These are phyloP conservation scores for Paecilomyces niveus DNA, from an alignment of 2,329 filamentous ascomycete genomes.

Conservation along the genomic window DNA sequence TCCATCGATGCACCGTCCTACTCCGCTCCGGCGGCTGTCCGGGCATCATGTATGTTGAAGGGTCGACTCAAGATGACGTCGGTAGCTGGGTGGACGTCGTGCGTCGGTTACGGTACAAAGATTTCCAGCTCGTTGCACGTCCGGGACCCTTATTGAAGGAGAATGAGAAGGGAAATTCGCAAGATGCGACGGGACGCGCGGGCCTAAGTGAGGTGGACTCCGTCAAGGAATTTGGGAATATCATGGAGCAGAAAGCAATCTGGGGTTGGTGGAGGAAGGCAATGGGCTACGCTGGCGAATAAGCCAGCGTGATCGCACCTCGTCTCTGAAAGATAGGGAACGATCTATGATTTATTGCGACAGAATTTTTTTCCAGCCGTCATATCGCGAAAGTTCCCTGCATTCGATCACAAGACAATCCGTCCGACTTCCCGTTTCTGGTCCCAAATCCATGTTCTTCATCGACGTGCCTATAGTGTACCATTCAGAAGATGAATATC, in stretches of 20 bases:
- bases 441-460: too few species aligned
- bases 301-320: background rate
- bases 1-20: slow-evolving; percentile 56
- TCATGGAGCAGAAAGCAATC: slow-evolving; percentile 56
- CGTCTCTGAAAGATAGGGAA: too few species aligned
- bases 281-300: slow-evolving; percentile 48
- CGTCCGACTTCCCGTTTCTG: too few species aligned
- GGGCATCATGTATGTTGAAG: slow-evolving; percentile 73
- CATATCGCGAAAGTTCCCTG: too few species aligned
- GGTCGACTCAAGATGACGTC: slow-evolving; percentile 46
- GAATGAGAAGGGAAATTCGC: background rate
- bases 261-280: slow-evolving; percentile 60
- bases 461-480: too few species aligned
- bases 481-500: too few species aligned
- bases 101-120: slow-evolving; percentile 62
- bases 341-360: too few species aligned
- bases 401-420: too few species aligned
- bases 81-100: slow-evolving; percentile 59
- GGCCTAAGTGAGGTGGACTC: slow-evolving; percentile 53
- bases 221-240: slow-evolving; percentile 56
- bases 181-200: background rate
- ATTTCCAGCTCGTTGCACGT: slow-evolving; percentile 58
- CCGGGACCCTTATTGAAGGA: slow-evolving; percentile 34
- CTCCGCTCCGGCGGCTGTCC: slow-evolving; percentile 62
- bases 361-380: too few species aligned